Evolutionary conservation across 179 eudicot genomes (phyloP), one percentile per base, ranked within the genome.

Genomic region (Patellifolia procumbens): DNA sequence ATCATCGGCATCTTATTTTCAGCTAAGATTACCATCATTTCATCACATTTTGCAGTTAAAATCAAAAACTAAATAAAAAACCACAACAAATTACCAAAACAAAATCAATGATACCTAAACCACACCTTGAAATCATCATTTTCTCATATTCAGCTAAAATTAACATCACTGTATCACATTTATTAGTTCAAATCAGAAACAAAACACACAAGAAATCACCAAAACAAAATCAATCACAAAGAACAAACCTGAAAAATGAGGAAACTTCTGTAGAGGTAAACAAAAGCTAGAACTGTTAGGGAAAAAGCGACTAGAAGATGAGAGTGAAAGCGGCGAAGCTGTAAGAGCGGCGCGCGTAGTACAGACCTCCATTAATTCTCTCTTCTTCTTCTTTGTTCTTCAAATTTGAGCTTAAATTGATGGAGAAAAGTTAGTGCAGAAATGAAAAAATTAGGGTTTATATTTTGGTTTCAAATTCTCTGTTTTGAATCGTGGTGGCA

Each of bases 361-460:
- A 19, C 79, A 75, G 26, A 75, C 22, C 76, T 76, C 76, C 83
- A 75, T 75, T 70, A 3, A 5, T 42, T 74, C 68, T 68, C 74
- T 59, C 65, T 28, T n/a, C 34, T 45, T 66, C 17, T 20, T 9
- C 4, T 19, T 66, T n/a, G n/a, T 34, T 13, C 26, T 62, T 6
- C 26, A 20, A 64, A 34, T 35, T 9, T 59, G 2, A 64, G n/a
- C 66, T 29, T 13, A 32, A 19, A 32, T n/a, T n/a, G n/a, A n/a
- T n/a, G n/a, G n/a, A 62, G 68, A 37, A 64, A 19, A 26, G 0
- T 13, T 1, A 13, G 20, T 22, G 29, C 4, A 39, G 37, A 56
- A 13, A 12, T 9, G 34, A 58, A 37, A 17, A 28, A 39, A 35
- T 72, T 72, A 72, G 75, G 67, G 67, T 58, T 72, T 72, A 9